Percentiles rank a stretch among this genome's conserved stretches.
Evolutionary conservation across 2,329 filamentous ascomycete species (phyloP).

Genomic region (Fonsecaea nubica): DNA sequence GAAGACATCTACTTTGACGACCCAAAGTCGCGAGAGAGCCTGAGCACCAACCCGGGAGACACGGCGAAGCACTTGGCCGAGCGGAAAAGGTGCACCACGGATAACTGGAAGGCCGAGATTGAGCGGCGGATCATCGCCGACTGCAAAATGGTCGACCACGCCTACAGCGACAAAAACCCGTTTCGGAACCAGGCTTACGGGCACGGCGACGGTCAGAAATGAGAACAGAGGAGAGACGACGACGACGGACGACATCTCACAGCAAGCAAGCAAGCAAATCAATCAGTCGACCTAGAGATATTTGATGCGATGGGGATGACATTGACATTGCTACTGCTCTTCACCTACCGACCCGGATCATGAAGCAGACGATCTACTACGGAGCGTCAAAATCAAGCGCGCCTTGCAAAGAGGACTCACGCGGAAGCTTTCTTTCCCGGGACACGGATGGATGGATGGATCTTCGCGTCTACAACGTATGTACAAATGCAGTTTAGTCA

Average conservation of each 20-base stretch:
- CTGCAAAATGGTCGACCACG: slow-evolving; percentile 20
- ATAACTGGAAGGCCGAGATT: slow-evolving; percentile 30
- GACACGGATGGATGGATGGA: too few species aligned
- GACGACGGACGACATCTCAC: not conserved
- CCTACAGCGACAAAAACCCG: slow-evolving; percentile 15
- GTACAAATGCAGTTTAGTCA: too few species aligned
- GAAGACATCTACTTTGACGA: slow-evolving; percentile 27
- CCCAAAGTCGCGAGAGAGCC: slow-evolving; percentile 16
- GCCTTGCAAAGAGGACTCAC: too few species aligned
- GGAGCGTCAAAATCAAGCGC: too few species aligned
- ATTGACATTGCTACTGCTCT: too few species aligned
- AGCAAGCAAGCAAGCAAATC: too few species aligned
- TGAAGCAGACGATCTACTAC: too few species aligned
- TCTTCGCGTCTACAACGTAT: too few species aligned
- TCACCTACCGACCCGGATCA: too few species aligned
- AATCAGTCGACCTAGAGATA: not conserved
- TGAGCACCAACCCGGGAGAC: slow-evolving; percentile 27
- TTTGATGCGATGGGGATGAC: not conserved
- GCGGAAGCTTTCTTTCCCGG: too few species aligned
- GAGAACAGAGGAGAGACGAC: not conserved
- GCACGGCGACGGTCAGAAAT: slow-evolving; percentile 24
- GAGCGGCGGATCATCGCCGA: slow-evolving; percentile 21
- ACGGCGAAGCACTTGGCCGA: slow-evolving; percentile 3
- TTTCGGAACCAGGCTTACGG: slow-evolving; percentile 22
- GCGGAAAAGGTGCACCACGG: slow-evolving; percentile 12